These are phyloP conservation scores for Trichoderma arundinaceum DNA, from an alignment of 2,329 filamentous ascomycete genomes.

Conservation along the genomic window DNA sequence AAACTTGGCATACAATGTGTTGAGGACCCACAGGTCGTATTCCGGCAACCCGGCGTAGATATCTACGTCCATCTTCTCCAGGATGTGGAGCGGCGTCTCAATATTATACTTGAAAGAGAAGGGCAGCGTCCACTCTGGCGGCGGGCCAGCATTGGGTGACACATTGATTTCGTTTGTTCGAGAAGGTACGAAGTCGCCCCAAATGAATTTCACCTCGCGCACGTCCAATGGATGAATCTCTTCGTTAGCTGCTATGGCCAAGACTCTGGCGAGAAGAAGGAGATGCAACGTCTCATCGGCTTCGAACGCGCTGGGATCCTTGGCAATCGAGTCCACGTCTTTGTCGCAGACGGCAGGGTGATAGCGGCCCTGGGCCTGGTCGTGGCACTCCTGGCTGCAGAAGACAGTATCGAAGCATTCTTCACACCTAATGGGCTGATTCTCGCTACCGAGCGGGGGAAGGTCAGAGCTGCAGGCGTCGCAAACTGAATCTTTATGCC, in stretches of 20 bases:
- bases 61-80: conserved; percentile 85
- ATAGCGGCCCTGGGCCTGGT: conserved; percentile 63
- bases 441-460: conserved; percentile 60
- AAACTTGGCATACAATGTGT: conserved; percentile 92
- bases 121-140: conserved; percentile 70
- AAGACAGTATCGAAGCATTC: conserved; percentile 71
- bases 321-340: conserved; percentile 68
- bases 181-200: conserved; percentile 68
- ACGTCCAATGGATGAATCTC: conserved; percentile 67
- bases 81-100: conserved; percentile 73
- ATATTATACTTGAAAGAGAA: conserved; percentile 81
- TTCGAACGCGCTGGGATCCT: conserved; percentile 65
- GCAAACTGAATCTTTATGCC: conserved; percentile 83
- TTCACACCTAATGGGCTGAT: conserved; percentile 58
- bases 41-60: conserved; percentile 64
- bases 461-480: conserved; percentile 84
- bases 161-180: conserved; percentile 59
- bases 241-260: conserved; percentile 68
- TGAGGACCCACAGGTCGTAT: conserved; percentile 82
- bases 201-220: conserved; percentile 69
- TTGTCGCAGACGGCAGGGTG: conserved; percentile 70
- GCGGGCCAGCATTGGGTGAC: conserved; percentile 60
- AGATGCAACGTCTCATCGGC: conserved; percentile 67
- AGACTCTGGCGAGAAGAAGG: conserved; percentile 64
- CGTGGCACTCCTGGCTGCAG: conserved; percentile 64